phyloP scores from a whole-genome alignment of 495 filamentous ascomycete genomes.

The Delitschia confertaspora region DNA sequence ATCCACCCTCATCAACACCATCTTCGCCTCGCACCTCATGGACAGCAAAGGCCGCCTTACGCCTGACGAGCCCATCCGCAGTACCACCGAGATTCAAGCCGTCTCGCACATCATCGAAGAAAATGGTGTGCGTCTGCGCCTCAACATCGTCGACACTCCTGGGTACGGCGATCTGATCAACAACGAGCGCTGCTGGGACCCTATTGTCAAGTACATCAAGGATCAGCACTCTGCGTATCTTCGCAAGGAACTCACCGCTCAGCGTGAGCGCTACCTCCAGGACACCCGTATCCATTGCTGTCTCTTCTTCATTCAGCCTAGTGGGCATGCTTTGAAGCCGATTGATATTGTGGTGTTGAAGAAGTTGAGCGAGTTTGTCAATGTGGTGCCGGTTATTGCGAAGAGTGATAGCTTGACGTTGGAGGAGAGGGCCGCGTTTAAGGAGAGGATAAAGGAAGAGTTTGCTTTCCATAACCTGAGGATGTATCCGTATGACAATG shows the following conservation, averaged over 20 bases:
- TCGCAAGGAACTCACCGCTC: constrained; percentile 98
- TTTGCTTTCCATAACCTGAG: constrained; percentile 99
- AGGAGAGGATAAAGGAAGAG: constrained; percentile 97
- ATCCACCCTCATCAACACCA: constrained; percentile 98
- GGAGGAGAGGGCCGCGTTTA: constrained; percentile 92
- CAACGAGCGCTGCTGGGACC: constrained; percentile 79
- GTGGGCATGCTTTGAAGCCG: constrained; percentile 92
- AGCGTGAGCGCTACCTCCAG: constrained; percentile 98
- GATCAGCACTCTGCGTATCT: constrained; percentile 99
- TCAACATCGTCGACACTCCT: constrained; percentile 75
- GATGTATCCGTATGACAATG: constrained; percentile 99
- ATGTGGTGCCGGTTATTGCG: constrained; percentile 97
- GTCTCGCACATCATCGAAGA: constrained; percentile 99
- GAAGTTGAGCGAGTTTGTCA: constrained; percentile 98
- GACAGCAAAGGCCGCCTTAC: constrained; percentile 92
- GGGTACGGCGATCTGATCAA: constrained; percentile 77
- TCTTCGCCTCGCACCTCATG: constrained; percentile 99
- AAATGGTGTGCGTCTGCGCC: constrained; percentile 69
- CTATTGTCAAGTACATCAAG: constrained; percentile 99
- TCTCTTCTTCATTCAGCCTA: constrained; percentile 99
- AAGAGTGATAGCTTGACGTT: constrained; percentile 95
- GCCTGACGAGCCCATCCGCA: constrained; percentile 85
- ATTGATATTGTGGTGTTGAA: constrained; percentile 99
- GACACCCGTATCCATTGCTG: constrained; percentile 99
- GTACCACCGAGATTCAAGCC: constrained; percentile 95